phyloP scores from a whole-genome alignment of 495 filamentous ascomycete genomes.

The Zalerion maritima region DNA sequence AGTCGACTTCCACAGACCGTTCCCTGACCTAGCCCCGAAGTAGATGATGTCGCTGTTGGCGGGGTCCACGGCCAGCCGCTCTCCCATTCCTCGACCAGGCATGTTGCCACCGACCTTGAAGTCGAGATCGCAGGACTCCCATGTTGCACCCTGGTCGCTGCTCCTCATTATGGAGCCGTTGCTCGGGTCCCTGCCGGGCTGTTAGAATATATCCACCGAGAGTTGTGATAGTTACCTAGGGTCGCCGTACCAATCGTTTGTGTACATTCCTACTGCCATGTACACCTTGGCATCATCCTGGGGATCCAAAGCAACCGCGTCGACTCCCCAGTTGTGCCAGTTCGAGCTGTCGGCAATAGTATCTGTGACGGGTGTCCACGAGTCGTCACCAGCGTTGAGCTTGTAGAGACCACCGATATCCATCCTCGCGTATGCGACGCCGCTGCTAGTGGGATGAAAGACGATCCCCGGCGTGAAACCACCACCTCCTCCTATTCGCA shows the following conservation, averaged over 20 bases:
- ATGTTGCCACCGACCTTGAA: slow-evolving; percentile 53
- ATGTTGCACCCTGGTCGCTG: slow-evolving; percentile 36
- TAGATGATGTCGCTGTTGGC: slow-evolving; percentile 40
- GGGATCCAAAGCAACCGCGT: slow-evolving; percentile 43
- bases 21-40: slow-evolving; percentile 44
- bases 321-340: slow-evolving; percentile 44
- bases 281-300: slow-evolving; percentile 39
- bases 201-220: neutral
- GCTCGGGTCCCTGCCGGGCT: slow-evolving; percentile 31
- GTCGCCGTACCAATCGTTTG: slow-evolving; percentile 32
- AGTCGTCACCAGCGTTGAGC: slow-evolving; percentile 35
- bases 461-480: slow-evolving; percentile 46
- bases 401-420: slow-evolving; percentile 50
- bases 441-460: slow-evolving; percentile 40
- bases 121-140: slow-evolving; percentile 28
- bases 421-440: slow-evolving; percentile 44
- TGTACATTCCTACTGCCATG: slow-evolving; percentile 43
- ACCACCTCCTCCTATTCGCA: slow-evolving; percentile 38
- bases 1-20: slow-evolving; percentile 46
- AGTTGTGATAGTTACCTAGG: neutral
- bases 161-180: slow-evolving; percentile 36
- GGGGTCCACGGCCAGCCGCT: slow-evolving; percentile 47
- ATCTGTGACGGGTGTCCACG: slow-evolving; percentile 44
- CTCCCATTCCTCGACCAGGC: slow-evolving; percentile 50
- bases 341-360: slow-evolving; percentile 29